Evolutionary conservation across 768 basidiomycete species (phyloP), one percentile per base, ranked within the genome.

Genomic region (Galerina marginata): DNA sequence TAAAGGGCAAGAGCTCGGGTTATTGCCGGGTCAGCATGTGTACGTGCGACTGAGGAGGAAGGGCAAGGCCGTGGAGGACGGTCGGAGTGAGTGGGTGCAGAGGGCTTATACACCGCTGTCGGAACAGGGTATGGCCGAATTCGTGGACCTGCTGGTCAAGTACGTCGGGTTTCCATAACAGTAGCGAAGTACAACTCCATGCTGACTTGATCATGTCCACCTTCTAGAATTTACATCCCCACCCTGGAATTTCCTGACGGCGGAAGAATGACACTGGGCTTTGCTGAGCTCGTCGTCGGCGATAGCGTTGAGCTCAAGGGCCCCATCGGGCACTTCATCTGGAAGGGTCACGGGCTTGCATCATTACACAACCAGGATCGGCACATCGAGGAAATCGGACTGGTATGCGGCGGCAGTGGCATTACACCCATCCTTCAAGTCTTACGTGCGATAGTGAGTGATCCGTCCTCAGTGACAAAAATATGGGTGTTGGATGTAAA

Each of bases 81-180:
- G 54, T 37, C 26, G 61, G 38, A 68, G 72, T 26, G 79, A 86
- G 50, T 45, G 83, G 10, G 78, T 87, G 0, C 85, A 85, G 60
- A 75, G 86, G 12, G 83, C 86, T 0, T 89, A 87, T 60, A 88
- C 86, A 0, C 86, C 86, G 0, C 75, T 87, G n/a, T 85, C 84
- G 26, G 65, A 64, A 48, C 63, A 70, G 43, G 70, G 73, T 23
- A 78, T 76, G 2, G 69, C 65, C 23, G 86, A 86, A 0, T 78
- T 69, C 57, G 74, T 88, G 37, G 85, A 86, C 54, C 67, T 86
- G 50, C 70, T 88, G 50, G 72, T 88, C 69, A 88, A 85, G 80
- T 80, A 25, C 4, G 75, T 71, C 39, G 3, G 6, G 10, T 15
- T 9, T 12, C 16, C 25, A 12, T 43, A 29, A 58, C 23, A 25